phyloP scores from a whole-genome alignment of 2,329 filamentous ascomycete genomes.

The Colletotrichum tabaci region DNA sequence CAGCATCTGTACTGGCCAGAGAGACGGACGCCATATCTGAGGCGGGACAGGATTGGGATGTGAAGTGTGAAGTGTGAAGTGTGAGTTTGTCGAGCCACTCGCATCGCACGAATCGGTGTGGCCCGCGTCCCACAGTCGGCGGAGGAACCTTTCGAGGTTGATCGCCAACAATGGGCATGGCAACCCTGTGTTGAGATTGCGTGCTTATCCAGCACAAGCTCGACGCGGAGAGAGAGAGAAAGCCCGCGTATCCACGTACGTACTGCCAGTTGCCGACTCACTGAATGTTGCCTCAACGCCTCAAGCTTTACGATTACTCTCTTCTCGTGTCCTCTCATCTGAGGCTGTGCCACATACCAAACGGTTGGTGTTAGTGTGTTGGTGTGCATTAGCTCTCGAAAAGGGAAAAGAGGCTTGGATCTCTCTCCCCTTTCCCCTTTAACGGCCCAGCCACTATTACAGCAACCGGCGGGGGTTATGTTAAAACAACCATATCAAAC shows the following conservation, averaged over 20 bases:
- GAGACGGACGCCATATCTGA: not conserved
- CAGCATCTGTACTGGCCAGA: not conserved
- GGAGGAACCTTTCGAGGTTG: conserved; percentile 11
- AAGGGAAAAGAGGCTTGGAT: not conserved
- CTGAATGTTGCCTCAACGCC: too few relatives aligned
- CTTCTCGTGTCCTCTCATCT: not conserved
- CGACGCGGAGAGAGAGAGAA: not conserved
- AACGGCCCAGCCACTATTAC: conserved; percentile 21
- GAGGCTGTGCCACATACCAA: not conserved
- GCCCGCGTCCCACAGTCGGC: not conserved
- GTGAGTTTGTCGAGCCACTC: conserved; percentile 27
- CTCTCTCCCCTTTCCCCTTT: not conserved
- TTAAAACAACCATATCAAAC: conserved; percentile 31
- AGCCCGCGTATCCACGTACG: conserved; percentile 1
- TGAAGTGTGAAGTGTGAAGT: not conserved
- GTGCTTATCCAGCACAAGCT: conserved; percentile 28
- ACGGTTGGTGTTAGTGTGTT: not conserved
- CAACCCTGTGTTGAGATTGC: conserved; percentile 9
- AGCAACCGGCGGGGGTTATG: conserved; percentile 13
- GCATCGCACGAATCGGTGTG: conserved; percentile 32
- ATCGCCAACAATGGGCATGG: conserved; percentile 7
- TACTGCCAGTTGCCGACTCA: too few relatives aligned
- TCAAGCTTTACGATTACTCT: not conserved
- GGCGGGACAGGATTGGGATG: conserved; percentile 4
- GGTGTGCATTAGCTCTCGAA: not conserved